A percentile compares a stretch with the other conserved stretches of the same genome.
These are phyloP conservation scores for Russula ochroleuca DNA, from an alignment of 768 basidiomycete species.

Conservation along the genomic window DNA sequence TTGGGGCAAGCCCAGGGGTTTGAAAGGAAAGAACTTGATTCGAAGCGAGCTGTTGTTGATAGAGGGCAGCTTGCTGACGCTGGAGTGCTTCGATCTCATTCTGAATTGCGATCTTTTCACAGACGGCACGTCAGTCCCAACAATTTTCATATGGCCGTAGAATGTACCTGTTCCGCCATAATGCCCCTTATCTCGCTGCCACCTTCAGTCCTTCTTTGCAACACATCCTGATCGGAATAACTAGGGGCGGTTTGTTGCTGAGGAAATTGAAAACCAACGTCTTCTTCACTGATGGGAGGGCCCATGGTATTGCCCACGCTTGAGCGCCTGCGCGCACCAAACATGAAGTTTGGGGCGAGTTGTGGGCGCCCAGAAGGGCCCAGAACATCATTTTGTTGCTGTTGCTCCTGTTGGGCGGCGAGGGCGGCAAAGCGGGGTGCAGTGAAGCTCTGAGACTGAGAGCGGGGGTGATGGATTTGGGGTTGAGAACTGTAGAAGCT, in stretches of 20 bases:
- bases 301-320: conserved; percentile 54
- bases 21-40: conserved; percentile 80
- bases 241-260: conserved; percentile 46
- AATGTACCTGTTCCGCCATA: conserved; percentile 88
- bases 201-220: conserved; percentile 56
- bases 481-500: conserved; percentile 42
- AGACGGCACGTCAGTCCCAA: conserved; percentile 12
- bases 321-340: conserved; percentile 56
- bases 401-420: conserved; percentile 61
- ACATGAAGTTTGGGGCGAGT: conserved; percentile 88
- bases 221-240: conserved; percentile 33
- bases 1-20: conserved; percentile 66
- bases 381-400: conserved; percentile 42
- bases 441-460: conserved; percentile 79
- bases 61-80: conserved; percentile 85
- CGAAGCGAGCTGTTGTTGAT: conserved; percentile 86
- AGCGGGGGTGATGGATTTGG: conserved; percentile 59
- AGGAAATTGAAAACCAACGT: conserved; percentile 77
- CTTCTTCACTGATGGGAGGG: conserved; percentile 77
- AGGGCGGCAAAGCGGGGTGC: conserved; percentile 85
- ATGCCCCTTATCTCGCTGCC: conserved; percentile 77
- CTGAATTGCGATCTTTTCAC: conserved; percentile 72
- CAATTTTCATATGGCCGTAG: conserved; percentile 1
- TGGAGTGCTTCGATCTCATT: conserved; percentile 87
- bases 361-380: conserved; percentile 82